These are phyloP conservation scores for Amphibolis antarctica DNA, from an alignment of 106 monocot species.

Conservation along the genomic window DNA sequence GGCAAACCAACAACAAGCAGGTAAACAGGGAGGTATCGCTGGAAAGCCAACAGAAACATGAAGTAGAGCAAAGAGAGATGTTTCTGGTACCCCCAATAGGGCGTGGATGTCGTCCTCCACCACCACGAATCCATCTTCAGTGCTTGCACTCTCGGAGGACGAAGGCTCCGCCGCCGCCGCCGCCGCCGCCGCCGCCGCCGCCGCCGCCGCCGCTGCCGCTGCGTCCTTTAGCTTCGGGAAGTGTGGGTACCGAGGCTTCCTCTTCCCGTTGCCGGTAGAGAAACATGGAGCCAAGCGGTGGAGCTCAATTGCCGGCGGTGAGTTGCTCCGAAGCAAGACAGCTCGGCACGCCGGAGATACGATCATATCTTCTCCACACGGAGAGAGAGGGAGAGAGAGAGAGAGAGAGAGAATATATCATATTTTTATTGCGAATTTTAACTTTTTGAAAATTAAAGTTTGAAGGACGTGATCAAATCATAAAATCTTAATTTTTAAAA, in stretches of 20 bases:
- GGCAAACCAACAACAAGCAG: no score
- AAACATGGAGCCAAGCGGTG: neutral
- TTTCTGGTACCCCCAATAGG: slow-evolving; percentile 20
- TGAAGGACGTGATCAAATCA: no score
- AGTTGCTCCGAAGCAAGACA: neutral
- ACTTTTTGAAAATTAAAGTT: no score
- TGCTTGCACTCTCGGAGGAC: neutral
- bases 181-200: neutral
- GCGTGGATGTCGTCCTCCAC: slow-evolving; percentile 44
- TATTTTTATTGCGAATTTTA: no score
- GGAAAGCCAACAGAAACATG: neutral
- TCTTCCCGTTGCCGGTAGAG: neutral
- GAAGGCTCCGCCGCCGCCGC: neutral
- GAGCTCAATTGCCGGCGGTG: neutral
- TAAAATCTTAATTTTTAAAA: no score
- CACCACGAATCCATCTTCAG: slow-evolving; percentile 27
- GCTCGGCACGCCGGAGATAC: neutral
- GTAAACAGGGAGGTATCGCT: no score
- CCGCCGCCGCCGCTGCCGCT: neutral
- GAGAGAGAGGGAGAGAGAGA: neutral
- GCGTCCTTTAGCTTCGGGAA: slow-evolving; percentile 1
- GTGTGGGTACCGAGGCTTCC: neutral
- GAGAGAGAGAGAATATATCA: no score
- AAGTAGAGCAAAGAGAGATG: neutral
- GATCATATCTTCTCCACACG: neutral